Conservation (phyloP, 1,139 yeast species). For the Saccharomyces uvarum region DNA sequence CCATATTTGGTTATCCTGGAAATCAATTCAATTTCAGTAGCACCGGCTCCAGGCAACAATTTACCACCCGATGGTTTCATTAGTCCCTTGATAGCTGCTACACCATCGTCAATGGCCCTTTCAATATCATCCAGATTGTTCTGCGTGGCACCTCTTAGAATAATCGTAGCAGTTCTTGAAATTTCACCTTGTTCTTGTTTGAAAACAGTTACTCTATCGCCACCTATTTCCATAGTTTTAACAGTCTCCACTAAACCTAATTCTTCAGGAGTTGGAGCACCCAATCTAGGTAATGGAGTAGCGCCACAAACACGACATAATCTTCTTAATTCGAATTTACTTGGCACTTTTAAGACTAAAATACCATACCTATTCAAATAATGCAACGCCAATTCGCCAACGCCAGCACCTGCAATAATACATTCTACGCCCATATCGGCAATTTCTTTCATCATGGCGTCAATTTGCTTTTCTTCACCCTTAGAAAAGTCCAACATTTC, state of each 20-base stretch:
- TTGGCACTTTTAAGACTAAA: conserved; percentile 79
- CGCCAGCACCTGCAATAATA: conserved; percentile 84
- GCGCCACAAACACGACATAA: conserved; percentile 96
- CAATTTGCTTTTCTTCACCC: conserved; percentile 94
- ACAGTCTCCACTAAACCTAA: conserved; percentile 82
- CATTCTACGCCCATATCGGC: conserved; percentile 79
- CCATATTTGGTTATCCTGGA: conserved; percentile 75
- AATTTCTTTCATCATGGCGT: conserved; percentile 76
- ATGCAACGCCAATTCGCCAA: conserved; percentile 90
- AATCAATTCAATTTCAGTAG: conserved; percentile 86
- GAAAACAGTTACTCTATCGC: conserved; percentile 92
- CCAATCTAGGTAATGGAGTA: conserved; percentile 87
- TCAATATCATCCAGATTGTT: conserved; percentile 88
- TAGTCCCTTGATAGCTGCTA: conserved; percentile 82
- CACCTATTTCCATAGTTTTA: conserved; percentile 91
- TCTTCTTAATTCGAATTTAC: conserved; percentile 90
- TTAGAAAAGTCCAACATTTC: conserved; percentile 94
- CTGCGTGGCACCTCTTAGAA: conserved; percentile 95
- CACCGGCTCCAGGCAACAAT: conserved; percentile 93
- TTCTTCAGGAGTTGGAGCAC: conserved; percentile 94
- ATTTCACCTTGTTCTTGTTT: conserved; percentile 59
- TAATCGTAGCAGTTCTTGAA: conserved; percentile 83
- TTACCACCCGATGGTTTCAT: conserved; percentile 60
- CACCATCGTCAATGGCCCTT: conserved; percentile 96
- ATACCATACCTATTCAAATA: conserved; percentile 82